phyloP scores from a whole-genome alignment of 164 flowering plant species.

The Piper longum region DNA sequence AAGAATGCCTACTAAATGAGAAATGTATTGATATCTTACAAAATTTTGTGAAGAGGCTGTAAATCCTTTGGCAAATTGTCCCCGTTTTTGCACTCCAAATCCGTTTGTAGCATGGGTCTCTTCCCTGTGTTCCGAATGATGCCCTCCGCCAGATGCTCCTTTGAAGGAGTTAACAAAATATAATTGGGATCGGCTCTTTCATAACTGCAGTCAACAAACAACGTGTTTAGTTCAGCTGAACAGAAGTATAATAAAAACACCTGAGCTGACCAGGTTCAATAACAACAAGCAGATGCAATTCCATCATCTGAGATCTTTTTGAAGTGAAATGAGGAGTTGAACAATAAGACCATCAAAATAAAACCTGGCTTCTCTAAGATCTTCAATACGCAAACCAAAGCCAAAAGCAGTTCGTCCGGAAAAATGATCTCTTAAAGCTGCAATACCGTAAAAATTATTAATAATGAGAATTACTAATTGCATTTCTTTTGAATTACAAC shows the following conservation, averaged over 20 bases:
- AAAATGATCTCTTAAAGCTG: slow-evolving; percentile 68
- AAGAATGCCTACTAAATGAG: neutral
- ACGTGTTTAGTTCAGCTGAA: neutral
- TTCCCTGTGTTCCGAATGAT: slow-evolving; percentile 45
- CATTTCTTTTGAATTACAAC: no score
- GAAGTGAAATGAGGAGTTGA: no score
- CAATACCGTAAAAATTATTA: slow-evolving; percentile 1
- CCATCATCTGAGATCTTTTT: no score
- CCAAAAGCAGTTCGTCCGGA: slow-evolving; percentile 48
- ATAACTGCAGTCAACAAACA: slow-evolving; percentile 34
- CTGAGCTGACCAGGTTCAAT: no score
- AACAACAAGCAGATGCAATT: no score
- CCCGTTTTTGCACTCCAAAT: slow-evolving; percentile 51
- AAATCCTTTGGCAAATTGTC: slow-evolving; percentile 58
- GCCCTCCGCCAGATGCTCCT: slow-evolving; percentile 83
- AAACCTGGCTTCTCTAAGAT: slow-evolving; percentile 86
- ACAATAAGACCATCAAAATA: no score
- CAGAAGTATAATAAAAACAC: neutral
- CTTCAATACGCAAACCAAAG: slow-evolving; percentile 64
- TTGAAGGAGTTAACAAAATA: slow-evolving; percentile 83
- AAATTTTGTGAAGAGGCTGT: slow-evolving; percentile 52
- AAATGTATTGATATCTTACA: slow-evolving; percentile 16
- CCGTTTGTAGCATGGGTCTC: slow-evolving; percentile 61
- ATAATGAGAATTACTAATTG: no score
- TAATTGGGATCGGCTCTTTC: slow-evolving; percentile 90